Evolutionary conservation across 148 eudicot genomes (phyloP).

Genomic region (Persicaria maculosa): DNA sequence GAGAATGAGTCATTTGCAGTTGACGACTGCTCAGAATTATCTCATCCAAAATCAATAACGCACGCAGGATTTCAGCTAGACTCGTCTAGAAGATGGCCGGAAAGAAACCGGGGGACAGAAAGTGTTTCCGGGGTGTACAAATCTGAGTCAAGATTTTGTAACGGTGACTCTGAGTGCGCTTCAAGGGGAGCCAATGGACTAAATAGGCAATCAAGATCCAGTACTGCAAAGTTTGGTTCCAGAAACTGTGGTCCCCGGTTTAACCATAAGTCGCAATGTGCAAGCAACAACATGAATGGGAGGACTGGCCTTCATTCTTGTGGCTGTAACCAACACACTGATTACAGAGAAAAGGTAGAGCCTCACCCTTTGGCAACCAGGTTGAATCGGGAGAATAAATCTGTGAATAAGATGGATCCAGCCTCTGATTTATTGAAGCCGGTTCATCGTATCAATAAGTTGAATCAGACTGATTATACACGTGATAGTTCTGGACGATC

Average conservation of each 20-base stretch:
- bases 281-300: conserved; percentile 30
- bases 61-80: conserved; percentile 40
- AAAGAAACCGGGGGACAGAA: conserved; percentile 42
- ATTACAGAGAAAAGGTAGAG: conserved; percentile 43
- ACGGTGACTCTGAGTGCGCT: conserved; percentile 40
- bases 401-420: conserved; percentile 35
- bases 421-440: conserved; percentile 44
- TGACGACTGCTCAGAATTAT: conserved; percentile 33
- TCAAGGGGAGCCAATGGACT: conserved; percentile 37
- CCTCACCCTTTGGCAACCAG: conserved; percentile 26
- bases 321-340: conserved; percentile 60
- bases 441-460: conserved; percentile 43
- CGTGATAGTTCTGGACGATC: conserved; percentile 51
- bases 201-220: conserved; percentile 45
- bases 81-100: conserved; percentile 47
- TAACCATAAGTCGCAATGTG: conserved; percentile 45
- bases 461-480: conserved; percentile 35
- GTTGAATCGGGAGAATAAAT: conserved; percentile 36
- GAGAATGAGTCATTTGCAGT: conserved; percentile 28
- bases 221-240: conserved; percentile 34
- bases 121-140: conserved; percentile 33
- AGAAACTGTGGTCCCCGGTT: conserved; percentile 40
- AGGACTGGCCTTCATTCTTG: conserved; percentile 46
- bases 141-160: conserved; percentile 48
- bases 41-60: conserved; percentile 38